Evolutionary conservation across 2,329 filamentous ascomycete species (phyloP).

Genomic region (Fusarium nodosum): DNA sequence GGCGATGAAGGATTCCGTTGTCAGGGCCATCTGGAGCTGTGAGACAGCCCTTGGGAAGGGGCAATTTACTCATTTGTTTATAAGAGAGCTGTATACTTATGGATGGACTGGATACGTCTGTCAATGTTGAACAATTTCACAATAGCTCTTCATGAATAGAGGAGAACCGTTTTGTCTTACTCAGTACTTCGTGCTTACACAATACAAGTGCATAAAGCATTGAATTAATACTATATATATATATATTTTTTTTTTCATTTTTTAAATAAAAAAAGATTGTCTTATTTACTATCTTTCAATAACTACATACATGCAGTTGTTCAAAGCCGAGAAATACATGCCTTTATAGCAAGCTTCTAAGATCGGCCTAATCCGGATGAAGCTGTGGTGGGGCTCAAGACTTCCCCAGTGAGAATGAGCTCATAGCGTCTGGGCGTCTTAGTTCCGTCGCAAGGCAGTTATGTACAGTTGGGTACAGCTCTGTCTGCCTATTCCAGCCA

Average conservation of each 20-base stretch:
- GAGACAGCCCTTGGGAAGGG: slow-evolving; percentile 30
- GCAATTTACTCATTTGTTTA: slow-evolving; percentile 19
- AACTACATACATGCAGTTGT: neutral
- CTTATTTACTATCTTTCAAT: neutral
- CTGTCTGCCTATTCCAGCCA: slow-evolving; percentile 3
- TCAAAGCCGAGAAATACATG: neutral
- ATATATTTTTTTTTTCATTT: too few species aligned
- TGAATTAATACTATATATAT: neutral
- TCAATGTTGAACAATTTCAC: neutral
- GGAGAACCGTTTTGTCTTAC: neutral
- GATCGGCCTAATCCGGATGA: slow-evolving; percentile 28
- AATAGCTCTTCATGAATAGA: neutral
- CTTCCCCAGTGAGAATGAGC: slow-evolving; percentile 37
- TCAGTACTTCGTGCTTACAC: neutral
- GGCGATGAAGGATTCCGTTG: slow-evolving; percentile 55
- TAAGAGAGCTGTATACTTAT: slow-evolving; percentile 24
- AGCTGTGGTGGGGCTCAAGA: slow-evolving; percentile 41
- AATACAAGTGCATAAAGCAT: neutral
- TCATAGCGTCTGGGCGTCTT: slow-evolving; percentile 37
- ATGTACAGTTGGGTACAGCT: slow-evolving; percentile 8
- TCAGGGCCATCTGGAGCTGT: slow-evolving; percentile 54
- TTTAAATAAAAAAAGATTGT: neutral
- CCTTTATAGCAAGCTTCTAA: neutral
- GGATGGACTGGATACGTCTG: slow-evolving; percentile 7
- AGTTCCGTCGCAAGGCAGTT: slow-evolving; percentile 19